Evolutionary conservation across 306 rosid species (phyloP), one percentile per base, ranked within the genome.

Genomic region (Adenanthera pavonina): DNA sequence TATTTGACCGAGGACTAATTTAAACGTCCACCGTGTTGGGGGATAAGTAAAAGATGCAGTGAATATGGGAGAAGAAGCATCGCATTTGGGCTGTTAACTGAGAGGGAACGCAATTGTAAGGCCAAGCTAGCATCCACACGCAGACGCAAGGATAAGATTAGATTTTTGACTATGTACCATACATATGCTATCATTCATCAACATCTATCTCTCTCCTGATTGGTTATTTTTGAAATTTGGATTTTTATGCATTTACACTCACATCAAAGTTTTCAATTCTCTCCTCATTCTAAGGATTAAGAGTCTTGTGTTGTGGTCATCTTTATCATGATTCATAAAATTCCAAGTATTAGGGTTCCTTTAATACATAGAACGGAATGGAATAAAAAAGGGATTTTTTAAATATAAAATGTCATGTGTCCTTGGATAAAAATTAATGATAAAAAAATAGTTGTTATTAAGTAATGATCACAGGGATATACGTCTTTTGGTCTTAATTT

Each of bases 21-120:
- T 11, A 0, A 25, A 30, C 3, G 43, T 66, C 3, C 71, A 66
- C 17, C 13, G 48, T 15, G 36, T 15, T 0, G 46, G 2, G 9
- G 70, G 20, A 19, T 3, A 10, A 25, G 2, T 8, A 46, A 13
- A 70, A 70, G 75, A 44, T 70, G 75, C 75, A 70, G 75, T 70
- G 75, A 70, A 70, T 25, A 46, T 14, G 25, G 74, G 53, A 1
- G 40, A 70, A 47, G 59, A 14, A 70, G 75, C 20, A 51, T 25
- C 75, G 57, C 30, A 46, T 70, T 70, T 35, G 35, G 35, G 13
- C 14, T 16, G n/a, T 70, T 13, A 12, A 47, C 41, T 47, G 41
- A 8, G 35, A 70, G 34, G 57, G 1, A 70, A 70, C 57, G 75
- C 57, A 46, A 69, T 20, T 35, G 36, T 15, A 13, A 16, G 13